These are phyloP conservation scores for Starmerella roubikii DNA, from an alignment of 805 yeast species.

Conservation along the genomic window DNA sequence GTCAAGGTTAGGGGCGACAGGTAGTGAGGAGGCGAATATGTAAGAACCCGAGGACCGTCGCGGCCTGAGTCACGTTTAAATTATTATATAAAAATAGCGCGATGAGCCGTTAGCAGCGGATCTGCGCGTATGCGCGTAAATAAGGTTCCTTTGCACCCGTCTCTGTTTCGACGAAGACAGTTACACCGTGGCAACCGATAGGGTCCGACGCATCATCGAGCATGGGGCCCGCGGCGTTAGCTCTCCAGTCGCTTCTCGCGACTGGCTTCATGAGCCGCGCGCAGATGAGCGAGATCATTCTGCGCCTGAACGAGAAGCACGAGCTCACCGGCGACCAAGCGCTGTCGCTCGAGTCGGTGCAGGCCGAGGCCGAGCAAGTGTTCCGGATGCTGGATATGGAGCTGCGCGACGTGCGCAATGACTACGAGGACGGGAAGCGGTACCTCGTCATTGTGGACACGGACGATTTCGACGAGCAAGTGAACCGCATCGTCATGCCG, in stretches of 20 bases:
- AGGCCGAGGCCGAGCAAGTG: constrained; percentile 1
- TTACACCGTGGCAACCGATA: too few species aligned
- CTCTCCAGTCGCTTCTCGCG: background rate
- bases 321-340: background rate
- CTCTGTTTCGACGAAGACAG: too few species aligned
- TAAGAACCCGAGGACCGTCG: too few species aligned
- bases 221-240: background rate
- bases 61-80: too few species aligned
- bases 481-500: constrained; percentile 5
- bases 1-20: too few species aligned
- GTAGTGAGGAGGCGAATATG: too few species aligned
- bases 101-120: too few species aligned
- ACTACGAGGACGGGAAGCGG: constrained; percentile 6
- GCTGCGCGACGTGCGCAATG: constrained; percentile 8
- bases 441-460: constrained; percentile 5
- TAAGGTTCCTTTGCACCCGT: too few species aligned
- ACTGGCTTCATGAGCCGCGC: background rate
- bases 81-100: too few species aligned
- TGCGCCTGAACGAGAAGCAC: background rate
- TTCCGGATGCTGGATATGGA: constrained; percentile 10
- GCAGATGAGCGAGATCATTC: background rate
- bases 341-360: background rate
- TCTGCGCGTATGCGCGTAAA: too few species aligned
- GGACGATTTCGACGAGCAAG: constrained; percentile 1
- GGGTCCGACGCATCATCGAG: too few species aligned